A percentile compares a stretch with the other conserved stretches of the same genome.
Evolutionary conservation across 768 basidiomycete species (phyloP).

Genomic region (Mycena vulgaris): DNA sequence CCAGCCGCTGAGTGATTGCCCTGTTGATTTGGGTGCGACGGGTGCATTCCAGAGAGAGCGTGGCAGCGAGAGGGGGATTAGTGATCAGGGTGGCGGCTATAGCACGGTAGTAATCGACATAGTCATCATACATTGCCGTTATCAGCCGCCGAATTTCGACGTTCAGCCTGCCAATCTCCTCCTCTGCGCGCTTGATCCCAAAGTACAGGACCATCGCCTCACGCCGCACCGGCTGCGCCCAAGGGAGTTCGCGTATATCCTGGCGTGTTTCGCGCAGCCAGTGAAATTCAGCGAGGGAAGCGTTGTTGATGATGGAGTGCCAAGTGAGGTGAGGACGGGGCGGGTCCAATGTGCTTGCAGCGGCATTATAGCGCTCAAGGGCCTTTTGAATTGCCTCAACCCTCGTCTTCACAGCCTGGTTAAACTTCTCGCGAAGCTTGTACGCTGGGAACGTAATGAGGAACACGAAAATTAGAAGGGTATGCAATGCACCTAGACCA

Average conservation of each 20-base stretch:
- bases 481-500: neutral
- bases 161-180: slow-evolving; percentile 50
- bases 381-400: neutral
- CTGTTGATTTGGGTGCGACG: neutral
- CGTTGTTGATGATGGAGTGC: slow-evolving; percentile 14
- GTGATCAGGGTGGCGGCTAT: neutral
- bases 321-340: neutral
- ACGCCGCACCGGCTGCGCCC: slow-evolving; percentile 45
- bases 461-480: neutral
- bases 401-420: neutral
- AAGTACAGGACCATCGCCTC: slow-evolving; percentile 46
- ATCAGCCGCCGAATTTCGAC: slow-evolving; percentile 49
- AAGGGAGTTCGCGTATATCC: slow-evolving; percentile 45
- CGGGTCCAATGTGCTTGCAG: neutral
- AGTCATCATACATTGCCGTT: slow-evolving; percentile 47
- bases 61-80: no score
- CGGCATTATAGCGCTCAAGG: neutral
- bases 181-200: slow-evolving; percentile 44
- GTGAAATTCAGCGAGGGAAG: slow-evolving; percentile 49
- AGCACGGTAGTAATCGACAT: neutral
- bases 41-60: no score
- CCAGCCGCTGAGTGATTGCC: neutral
- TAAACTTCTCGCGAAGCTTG: slow-evolving; percentile 2
- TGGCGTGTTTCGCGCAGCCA: slow-evolving; percentile 48
- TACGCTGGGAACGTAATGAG: slow-evolving; percentile 5